Conservation (phyloP, 129 eudicot genomes). For the Pseudognaphalium luteoalbum region DNA sequence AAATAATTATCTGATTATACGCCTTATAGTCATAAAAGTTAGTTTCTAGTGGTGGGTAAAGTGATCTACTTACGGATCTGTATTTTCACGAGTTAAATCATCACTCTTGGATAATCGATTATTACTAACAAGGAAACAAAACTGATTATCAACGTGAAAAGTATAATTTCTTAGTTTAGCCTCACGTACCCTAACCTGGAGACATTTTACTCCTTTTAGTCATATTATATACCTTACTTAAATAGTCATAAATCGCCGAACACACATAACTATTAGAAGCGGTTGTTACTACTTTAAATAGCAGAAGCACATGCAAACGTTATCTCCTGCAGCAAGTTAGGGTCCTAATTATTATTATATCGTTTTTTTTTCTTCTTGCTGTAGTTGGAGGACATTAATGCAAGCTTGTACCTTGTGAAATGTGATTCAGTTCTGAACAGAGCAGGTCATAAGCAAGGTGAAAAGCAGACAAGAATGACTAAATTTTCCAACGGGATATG, state of each 20-base stretch:
- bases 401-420: conserved; percentile 57
- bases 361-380: background rate
- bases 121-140: too few species aligned
- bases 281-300: background rate
- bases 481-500: conserved; percentile 57
- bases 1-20: background rate
- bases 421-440: conserved; percentile 52
- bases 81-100: too few species aligned
- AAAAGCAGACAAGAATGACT: conserved; percentile 47
- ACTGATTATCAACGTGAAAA: too few species aligned
- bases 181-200: background rate
- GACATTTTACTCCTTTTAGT: background rate
- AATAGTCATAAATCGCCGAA: background rate
- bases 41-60: background rate
- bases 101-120: too few species aligned
- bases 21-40: background rate
- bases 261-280: background rate
- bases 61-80: background rate
- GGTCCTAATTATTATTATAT: background rate
- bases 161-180: too few species aligned
- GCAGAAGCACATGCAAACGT: background rate
- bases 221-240: background rate
- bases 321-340: background rate
- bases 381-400: conserved; percentile 62
- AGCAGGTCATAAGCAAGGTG: conserved; percentile 49